Base-by-base conservation (phyloP, 192 early-diverging fungal genomes). In the Lobulomyces angularis region DNA sequence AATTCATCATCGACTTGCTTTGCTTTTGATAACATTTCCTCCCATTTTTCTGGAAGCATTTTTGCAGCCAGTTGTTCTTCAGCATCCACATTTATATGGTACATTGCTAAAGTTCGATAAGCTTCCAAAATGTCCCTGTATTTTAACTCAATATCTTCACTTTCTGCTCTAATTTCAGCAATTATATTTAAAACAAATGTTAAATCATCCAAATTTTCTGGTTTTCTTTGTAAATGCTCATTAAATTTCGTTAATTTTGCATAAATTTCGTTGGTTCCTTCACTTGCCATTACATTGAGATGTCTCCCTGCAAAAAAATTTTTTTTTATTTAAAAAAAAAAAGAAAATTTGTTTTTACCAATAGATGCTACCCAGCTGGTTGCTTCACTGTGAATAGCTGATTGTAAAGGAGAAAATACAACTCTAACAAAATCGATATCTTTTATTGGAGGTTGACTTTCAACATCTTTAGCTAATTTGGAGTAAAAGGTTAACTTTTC, bases 141-240 rank as follows among this genome's bases (percentile, higher is more conserved):
- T 32, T 53, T 22, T 12, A 69, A 46, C 41, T 77, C 74, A 18
- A 74, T 50, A 37, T 77, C 67, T 51, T 77, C 74, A 0, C 69
- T 68, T 1, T 67, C 61, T 27, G 35, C 37, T 8, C 59, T 54
- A 27, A 77, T 71, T 27, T 73, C 66, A 7, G 74, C 46, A 19
- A 77, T 71, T 1, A 69, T 55, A 39, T 77, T 71, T 35, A 77
- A 45, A 24, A 77, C 71, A 55, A 69, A 71, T 5, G 74, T 77
- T 11, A 77, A 43, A 45, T 77, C 74, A 31, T 74, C 70, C 7
- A 77, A 45, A 0, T 70, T 69, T 23, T 50, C 46, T 1, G 74
- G 71, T 8, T 29, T 56, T 16, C 58, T 16, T 29, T 62, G 42
- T 18, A 77, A 37, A 34, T 74, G 68, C 30, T 58, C 65, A 22